A percentile compares a stretch with the other conserved stretches of the same genome.
Evolutionary conservation across 495 filamentous ascomycete genomes (phyloP).

Genomic region (Antarctomyces pellizariae): DNA sequence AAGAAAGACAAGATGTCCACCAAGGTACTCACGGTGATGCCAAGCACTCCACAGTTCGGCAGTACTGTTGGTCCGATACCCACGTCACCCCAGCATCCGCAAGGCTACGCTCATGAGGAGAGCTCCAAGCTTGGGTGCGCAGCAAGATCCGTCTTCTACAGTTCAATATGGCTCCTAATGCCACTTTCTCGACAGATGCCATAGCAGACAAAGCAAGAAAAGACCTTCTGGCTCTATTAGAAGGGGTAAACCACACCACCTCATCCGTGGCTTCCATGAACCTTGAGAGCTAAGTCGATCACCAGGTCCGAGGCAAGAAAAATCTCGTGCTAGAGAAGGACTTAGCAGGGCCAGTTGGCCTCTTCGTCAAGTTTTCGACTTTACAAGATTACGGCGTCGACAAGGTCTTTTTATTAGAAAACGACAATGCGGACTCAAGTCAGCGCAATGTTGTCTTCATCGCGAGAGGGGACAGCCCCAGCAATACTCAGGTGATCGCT

Average conservation of each 20-base stretch:
- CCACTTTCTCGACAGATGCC: constrained; percentile 55
- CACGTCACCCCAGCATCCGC: constrained; percentile 11
- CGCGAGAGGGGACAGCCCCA: constrained; percentile 65
- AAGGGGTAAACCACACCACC: constrained; percentile 56
- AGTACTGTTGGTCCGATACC: too few species aligned
- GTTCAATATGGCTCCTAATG: constrained; percentile 38
- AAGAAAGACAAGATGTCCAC: too few species aligned
- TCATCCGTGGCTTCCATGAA: constrained; percentile 7
- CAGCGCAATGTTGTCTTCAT: constrained; percentile 93
- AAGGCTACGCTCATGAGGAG: constrained; percentile 15
- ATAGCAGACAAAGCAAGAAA: constrained; percentile 64
- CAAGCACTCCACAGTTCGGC: too few species aligned
- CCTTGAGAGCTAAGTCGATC: constrained; percentile 4
- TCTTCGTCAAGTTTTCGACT: constrained; percentile 80
- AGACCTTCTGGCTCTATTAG: constrained; percentile 65
- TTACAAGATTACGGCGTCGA: constrained; percentile 81
- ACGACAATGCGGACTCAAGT: constrained; percentile 71
- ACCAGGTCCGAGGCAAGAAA: constrained; percentile 90
- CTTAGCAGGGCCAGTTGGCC: constrained; percentile 68
- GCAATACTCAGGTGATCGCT: constrained; percentile 60
- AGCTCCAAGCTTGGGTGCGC: constrained; percentile 2
- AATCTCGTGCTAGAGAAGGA: constrained; percentile 83
- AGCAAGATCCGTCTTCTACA: constrained; percentile 12
- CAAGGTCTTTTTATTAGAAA: constrained; percentile 85
- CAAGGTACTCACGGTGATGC: too few species aligned